Evolutionary conservation across 176 grass and related monocot genomes (phyloP).

Genomic region (Carex littledalei): DNA sequence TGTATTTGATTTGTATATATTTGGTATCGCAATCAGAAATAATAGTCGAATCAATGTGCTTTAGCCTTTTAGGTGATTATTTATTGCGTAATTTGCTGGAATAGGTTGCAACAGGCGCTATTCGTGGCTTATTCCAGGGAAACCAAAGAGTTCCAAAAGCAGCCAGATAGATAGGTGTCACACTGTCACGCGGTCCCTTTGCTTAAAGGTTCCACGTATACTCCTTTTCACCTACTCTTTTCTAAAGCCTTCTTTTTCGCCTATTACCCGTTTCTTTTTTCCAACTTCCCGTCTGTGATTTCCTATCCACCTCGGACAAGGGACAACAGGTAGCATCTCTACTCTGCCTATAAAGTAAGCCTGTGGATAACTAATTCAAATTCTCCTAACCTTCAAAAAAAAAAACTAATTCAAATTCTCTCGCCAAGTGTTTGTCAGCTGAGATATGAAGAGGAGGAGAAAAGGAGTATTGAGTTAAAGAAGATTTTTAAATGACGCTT

Average conservation of each 20-base stretch:
- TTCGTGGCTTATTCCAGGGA: conserved; percentile 7
- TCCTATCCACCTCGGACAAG: neutral
- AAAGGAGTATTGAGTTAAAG: neutral
- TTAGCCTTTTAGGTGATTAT: neutral
- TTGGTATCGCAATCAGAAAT: neutral
- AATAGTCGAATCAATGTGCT: neutral
- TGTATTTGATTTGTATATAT: neutral
- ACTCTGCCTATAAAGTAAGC: neutral
- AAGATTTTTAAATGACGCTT: conserved; percentile 12
- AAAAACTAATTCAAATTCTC: conserved; percentile 8
- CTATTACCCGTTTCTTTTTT: neutral
- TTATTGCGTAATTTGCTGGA: neutral
- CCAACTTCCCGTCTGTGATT: neutral
- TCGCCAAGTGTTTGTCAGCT: neutral
- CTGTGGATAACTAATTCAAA: conserved; percentile 1
- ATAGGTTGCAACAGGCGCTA: neutral
- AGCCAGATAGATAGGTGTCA: neutral
- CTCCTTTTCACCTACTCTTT: conserved; percentile 21
- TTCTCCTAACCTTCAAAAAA: too few relatives aligned
- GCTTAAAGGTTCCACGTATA: conserved; percentile 11
- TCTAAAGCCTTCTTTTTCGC: neutral
- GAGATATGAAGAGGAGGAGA: neutral
- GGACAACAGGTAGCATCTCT: neutral
- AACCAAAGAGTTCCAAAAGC: neutral
- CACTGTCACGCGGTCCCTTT: neutral